Evolutionary conservation across 139 green algal species (phyloP).

Genomic region (Chlamydomonas schloesseri): DNA sequence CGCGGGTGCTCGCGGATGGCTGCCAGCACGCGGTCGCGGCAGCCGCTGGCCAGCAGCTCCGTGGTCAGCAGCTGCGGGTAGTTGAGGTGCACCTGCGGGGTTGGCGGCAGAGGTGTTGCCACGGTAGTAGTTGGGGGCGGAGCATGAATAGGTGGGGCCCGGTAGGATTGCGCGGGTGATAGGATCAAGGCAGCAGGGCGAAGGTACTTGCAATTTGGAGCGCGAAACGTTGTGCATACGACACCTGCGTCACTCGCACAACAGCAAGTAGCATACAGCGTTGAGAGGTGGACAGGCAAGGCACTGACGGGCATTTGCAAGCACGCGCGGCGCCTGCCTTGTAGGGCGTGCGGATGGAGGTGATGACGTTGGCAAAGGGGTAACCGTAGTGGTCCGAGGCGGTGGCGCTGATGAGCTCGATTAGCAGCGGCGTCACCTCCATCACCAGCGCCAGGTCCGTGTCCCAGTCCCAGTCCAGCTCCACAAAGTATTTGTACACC

Average conservation of each 20-base stretch:
- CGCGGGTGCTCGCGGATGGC: not conserved
- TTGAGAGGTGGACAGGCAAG: too few species aligned
- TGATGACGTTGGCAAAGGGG: not conserved
- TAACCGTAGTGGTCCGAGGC: constrained; percentile 2
- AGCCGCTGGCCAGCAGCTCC: constrained; percentile 48
- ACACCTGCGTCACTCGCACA: too few species aligned
- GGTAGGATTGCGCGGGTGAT: too few species aligned
- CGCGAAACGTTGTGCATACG: too few species aligned
- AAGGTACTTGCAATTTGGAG: too few species aligned
- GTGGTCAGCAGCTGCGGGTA: constrained; percentile 64
- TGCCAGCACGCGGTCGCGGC: constrained; percentile 49
- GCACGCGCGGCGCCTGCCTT: constrained; percentile 18
- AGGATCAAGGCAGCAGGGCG: too few species aligned
- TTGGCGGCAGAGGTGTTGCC: not conserved
- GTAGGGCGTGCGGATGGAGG: constrained; percentile 64
- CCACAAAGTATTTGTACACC: constrained; percentile 57
- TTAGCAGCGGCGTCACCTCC: constrained; percentile 15
- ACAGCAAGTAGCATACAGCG: too few species aligned
- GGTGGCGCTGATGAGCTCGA: not conserved
- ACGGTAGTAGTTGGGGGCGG: too few species aligned
- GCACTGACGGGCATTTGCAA: too few species aligned
- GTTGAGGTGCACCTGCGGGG: constrained; percentile 61
- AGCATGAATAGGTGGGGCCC: too few species aligned
- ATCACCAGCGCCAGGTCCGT: constrained; percentile 46
- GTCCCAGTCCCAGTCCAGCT: constrained; percentile 67